phyloP scores from a whole-genome alignment of 331 rosid genomes.

The Dryas integrifolia region DNA sequence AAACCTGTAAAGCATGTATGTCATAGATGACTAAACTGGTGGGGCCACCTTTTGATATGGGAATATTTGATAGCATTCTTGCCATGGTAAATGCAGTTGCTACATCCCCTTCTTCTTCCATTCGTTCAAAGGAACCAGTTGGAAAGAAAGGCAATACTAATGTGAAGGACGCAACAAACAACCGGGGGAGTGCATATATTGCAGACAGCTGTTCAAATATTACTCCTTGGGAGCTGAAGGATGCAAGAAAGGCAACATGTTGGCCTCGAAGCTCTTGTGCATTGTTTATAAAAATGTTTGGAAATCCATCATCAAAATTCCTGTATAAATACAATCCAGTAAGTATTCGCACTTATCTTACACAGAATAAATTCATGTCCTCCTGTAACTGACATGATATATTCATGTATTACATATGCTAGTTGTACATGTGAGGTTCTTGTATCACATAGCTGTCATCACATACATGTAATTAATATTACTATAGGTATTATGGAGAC shows the following conservation, averaged over 20 bases:
- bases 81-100: conserved; percentile 99
- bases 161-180: conserved; percentile 90
- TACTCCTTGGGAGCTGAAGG: conserved; percentile 85
- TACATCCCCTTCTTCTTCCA: conserved; percentile 99
- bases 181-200: conserved; percentile 80
- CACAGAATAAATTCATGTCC: background rate
- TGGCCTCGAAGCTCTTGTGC: conserved; percentile 93
- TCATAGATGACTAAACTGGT: conserved; percentile 86
- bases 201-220: conserved; percentile 95
- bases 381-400: background rate
- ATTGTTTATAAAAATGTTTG: conserved; percentile 72
- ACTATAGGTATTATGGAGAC: no score
- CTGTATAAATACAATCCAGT: conserved; percentile 45
- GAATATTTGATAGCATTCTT: conserved; percentile 87
- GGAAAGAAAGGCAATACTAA: conserved; percentile 97
- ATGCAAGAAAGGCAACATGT: conserved; percentile 88
- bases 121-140: conserved; percentile 94
- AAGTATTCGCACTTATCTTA: conserved; percentile 17
- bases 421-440: background rate
- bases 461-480: background rate
- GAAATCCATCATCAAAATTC: conserved; percentile 91
- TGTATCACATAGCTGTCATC: background rate
- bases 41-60: conserved; percentile 95
- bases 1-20: conserved; percentile 96
- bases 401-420: background rate